Percentiles rank a stretch among this genome's conserved stretches.
Conservation (phyloP, 2,329 filamentous ascomycete species). For the Talaromyces sp. region DNA sequence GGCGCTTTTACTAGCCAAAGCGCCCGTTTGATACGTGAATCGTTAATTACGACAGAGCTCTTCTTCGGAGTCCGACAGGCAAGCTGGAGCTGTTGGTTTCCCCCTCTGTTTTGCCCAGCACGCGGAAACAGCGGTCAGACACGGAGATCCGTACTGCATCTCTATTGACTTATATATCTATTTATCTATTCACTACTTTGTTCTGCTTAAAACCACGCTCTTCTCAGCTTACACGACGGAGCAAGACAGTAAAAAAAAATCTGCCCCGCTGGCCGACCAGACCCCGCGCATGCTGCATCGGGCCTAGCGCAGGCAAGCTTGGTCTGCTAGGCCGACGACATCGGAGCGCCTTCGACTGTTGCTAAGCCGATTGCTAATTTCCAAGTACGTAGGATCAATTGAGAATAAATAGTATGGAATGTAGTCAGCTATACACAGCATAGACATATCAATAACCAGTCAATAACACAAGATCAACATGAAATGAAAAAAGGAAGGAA, state of each 20-base stretch:
- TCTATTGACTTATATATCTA: not conserved
- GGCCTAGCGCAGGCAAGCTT: constrained; percentile 4
- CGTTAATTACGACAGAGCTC: not conserved
- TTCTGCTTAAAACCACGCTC: not conserved
- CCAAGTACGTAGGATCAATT: not conserved
- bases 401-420: not conserved
- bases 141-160: not conserved
- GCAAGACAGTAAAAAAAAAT: not conserved
- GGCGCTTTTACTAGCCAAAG: not conserved
- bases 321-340: constrained; percentile 3
- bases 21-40: not conserved
- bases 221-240: not conserved
- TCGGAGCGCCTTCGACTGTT: constrained; percentile 1
- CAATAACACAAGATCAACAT: not conserved
- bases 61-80: not conserved
- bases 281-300: constrained; percentile 10
- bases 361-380: not conserved
- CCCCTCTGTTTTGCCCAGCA: not conserved
- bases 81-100: not conserved
- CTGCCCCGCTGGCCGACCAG: constrained; percentile 10
- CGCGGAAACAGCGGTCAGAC: not conserved
- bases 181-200: not conserved
- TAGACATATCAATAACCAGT: not conserved
- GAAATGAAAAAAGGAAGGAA: not conserved
- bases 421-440: not conserved